These are phyloP conservation scores for Coccomyxa subellipsoidea DNA, from an alignment of 163 green algal genomes.

Conservation along the genomic window DNA sequence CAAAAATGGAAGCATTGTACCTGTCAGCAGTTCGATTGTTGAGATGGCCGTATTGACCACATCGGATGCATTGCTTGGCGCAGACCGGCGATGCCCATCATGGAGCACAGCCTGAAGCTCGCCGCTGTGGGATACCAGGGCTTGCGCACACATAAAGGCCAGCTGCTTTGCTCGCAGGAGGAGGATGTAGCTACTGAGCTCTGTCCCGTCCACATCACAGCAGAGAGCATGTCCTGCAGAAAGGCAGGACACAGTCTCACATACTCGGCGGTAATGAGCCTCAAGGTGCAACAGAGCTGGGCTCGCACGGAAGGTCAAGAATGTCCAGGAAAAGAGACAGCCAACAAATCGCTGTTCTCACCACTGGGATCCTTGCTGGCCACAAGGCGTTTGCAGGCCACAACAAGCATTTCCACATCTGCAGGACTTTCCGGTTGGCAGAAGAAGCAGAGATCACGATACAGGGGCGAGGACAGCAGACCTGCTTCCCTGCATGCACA, in stretches of 20 bases:
- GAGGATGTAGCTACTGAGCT: not conserved
- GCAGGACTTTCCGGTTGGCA: not conserved
- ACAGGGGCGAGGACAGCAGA: not conserved
- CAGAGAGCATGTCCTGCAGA: not conserved
- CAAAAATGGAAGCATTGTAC: too few species aligned
- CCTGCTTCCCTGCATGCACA: not conserved
- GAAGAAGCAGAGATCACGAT: constrained; percentile 1
- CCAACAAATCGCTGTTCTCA: not conserved
- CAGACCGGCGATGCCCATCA: not conserved
- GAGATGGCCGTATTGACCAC: not conserved
- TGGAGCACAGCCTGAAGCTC: not conserved
- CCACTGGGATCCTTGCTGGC: not conserved
- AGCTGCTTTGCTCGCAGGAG: not conserved
- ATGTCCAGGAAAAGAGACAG: not conserved
- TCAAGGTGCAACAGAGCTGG: too few species aligned
- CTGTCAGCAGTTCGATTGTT: not conserved
- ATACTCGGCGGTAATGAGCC: not conserved
- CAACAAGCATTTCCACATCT: not conserved
- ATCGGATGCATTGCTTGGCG: not conserved
- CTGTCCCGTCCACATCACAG: not conserved
- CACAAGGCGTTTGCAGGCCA: not conserved
- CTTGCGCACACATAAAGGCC: not conserved
- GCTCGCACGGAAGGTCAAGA: too few species aligned
- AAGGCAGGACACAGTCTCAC: not conserved
- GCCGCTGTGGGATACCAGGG: not conserved